Conservation (phyloP, 75 land plant genomes). For the Sequoia sempervirens region DNA sequence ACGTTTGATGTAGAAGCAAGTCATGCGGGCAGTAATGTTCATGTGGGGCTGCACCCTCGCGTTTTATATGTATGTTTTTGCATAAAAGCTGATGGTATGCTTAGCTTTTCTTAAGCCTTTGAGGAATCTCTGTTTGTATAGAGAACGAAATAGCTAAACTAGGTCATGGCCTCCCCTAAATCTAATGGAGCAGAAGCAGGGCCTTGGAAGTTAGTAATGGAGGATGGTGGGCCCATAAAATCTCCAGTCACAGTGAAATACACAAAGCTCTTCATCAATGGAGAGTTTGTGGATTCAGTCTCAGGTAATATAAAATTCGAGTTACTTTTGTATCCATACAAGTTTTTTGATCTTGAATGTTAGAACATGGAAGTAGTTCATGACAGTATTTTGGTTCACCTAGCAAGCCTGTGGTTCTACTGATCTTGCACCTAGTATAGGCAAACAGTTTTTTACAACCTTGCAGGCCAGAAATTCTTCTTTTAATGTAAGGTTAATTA, state of each 20-base stretch:
- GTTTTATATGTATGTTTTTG: too few species aligned
- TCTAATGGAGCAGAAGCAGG: not conserved
- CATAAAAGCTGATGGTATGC: not conserved
- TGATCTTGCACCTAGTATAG: too few species aligned
- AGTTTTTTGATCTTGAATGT: not conserved
- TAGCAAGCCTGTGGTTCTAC: too few species aligned
- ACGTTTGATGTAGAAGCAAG: too few species aligned
- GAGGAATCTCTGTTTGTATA: not conserved
- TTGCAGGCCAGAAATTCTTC: too few species aligned
- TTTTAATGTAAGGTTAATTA: too few species aligned
- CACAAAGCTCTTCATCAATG: constrained; percentile 74
- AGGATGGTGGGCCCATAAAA: not conserved
- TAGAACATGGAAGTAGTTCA: not conserved
- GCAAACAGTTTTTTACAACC: too few species aligned
- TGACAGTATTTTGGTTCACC: not conserved
- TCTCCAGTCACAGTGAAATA: constrained; percentile 20
- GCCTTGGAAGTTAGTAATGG: not conserved
- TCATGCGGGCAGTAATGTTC: too few species aligned
- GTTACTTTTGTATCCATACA: not conserved
- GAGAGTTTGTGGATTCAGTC: constrained; percentile 72
- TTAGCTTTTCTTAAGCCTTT: too few species aligned
- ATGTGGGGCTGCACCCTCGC: too few species aligned
- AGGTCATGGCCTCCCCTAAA: not conserved
- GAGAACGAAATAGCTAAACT: not conserved
- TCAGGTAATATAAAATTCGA: constrained; percentile 34